Percentiles rank a stretch among this genome's conserved stretches.
These are phyloP conservation scores for Dictyostelium purpureum DNA, from an alignment of 78 protist species.

Conservation along the genomic window DNA sequence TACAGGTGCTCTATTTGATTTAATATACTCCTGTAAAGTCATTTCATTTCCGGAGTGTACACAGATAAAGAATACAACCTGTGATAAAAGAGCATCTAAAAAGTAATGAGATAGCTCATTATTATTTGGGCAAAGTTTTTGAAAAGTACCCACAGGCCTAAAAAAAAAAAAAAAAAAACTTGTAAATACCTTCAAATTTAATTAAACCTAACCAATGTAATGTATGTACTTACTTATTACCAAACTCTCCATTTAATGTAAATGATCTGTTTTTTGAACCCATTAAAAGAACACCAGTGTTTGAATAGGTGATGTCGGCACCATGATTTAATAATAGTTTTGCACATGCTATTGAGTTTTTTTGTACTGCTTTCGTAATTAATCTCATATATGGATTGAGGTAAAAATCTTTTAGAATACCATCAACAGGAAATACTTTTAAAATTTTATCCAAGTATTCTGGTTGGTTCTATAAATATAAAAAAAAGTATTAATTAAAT, in stretches of 20 bases:
- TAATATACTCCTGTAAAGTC: not conserved
- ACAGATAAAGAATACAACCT: slow-evolving; percentile 17
- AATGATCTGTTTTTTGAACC: not conserved
- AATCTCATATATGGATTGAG: not conserved
- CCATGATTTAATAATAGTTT: slow-evolving; percentile 36
- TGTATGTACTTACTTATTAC: not conserved
- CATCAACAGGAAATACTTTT: slow-evolving; percentile 6
- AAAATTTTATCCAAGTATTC: slow-evolving; percentile 1
- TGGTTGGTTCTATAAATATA: not conserved
- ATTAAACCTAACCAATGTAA: not conserved
- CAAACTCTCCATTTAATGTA: not conserved
- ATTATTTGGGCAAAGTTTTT: not conserved
- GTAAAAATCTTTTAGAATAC: not conserved
- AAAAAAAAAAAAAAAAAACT: not conserved
- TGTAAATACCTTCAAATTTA: not conserved
- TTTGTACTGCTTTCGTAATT: not conserved
- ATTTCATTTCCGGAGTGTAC: slow-evolving; percentile 16
- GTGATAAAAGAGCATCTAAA: slow-evolving; percentile 25
- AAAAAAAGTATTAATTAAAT: too few relatives aligned
- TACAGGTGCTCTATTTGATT: slow-evolving; percentile 18
- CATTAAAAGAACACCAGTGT: slow-evolving; percentile 27
- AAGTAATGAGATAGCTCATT: slow-evolving; percentile 1
- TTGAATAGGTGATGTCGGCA: slow-evolving; percentile 40
- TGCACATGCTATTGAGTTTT: not conserved
- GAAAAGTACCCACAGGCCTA: not conserved